Evolutionary conservation across 2,329 filamentous ascomycete genomes (phyloP), one percentile per base, ranked within the genome.

Genomic region (Gaeumannomyces sp.): DNA sequence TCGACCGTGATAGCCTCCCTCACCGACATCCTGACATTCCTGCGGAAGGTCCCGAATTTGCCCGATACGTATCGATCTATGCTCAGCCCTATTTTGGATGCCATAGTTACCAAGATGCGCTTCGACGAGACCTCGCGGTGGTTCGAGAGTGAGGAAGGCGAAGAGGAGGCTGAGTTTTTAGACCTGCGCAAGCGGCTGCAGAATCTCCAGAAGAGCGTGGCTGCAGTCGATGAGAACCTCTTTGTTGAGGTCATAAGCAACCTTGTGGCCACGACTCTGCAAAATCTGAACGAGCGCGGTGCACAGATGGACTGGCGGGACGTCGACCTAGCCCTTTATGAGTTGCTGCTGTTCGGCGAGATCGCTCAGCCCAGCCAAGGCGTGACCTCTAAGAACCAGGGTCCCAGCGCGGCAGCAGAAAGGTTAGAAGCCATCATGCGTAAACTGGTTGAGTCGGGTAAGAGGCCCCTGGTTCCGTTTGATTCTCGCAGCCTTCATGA

Each of bases 321-420:
- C 74, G 82, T 99, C 45, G 95, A 99, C 74, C 82, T 99, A 64
- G 94, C 96, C 27, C 80, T 99, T 63, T 87, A 98, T 73, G 94
- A 99, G 78, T 96, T 99, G 89, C 96, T 90, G 73, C 80, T 97
- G 57, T 97, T 99, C 76, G 95, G 95, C 66, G 95, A 99, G 74
- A 83, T 98, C 69, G 93, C 93, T n/a, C 84, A 96, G 73, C 92
- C 89, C 66, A 92, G 92, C 70, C 90, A 92, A 67, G 93, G 93
- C 27, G 77, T 97, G n/a, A 93, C 92, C 68, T 83, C 85, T 65
- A 98, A 97, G 80, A 91, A 89, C 68, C 88, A 90, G 71, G 92
- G 93, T 10, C 92, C 90, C 22, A 89, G 86, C 64, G 83, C 89
- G 59, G 93, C 93, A 61, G 88, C 92, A 7, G 90, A 94, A 75